Conservation (phyloP, 805 yeast species). For the Schwanniomyces yamadae region DNA sequence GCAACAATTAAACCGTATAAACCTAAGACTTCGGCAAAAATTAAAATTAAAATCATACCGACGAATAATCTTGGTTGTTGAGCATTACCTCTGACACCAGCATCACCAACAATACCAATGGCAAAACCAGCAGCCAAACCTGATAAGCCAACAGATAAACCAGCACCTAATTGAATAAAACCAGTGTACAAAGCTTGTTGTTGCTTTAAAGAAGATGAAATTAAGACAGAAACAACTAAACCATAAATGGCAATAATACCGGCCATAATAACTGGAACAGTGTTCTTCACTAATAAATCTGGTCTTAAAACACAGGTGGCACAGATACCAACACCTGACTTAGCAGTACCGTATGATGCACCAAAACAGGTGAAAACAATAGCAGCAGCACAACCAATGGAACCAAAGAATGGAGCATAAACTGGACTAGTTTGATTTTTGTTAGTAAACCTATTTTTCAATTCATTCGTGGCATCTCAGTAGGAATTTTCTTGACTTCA, state of each 20-base stretch:
- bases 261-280: conserved; percentile 98
- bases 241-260: conserved; percentile 99
- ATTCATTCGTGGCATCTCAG: too few relatives aligned
- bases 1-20: conserved; percentile 98
- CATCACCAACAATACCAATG: conserved; percentile 99
- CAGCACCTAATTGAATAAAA: conserved; percentile 97
- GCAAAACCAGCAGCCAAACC: conserved; percentile 99
- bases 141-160: conserved; percentile 93
- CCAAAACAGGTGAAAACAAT: conserved; percentile 98
- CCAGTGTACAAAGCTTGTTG: conserved; percentile 94
- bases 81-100: conserved; percentile 98
- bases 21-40: conserved; percentile 99
- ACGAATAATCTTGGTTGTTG: conserved; percentile 98
- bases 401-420: conserved; percentile 96
- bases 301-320: conserved; percentile 98
- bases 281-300: conserved; percentile 86
- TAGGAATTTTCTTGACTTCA: too few relatives aligned
- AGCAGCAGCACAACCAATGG: conserved; percentile 99
- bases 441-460: conserved; percentile 15
- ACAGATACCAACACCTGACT: conserved; percentile 98
- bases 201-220: conserved; percentile 85
- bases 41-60: conserved; percentile 96
- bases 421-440: conserved; percentile 52
- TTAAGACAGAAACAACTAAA: conserved; percentile 91
- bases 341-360: conserved; percentile 99